Conservation (phyloP, 225 moss, liverwort and hornwort genomes). For the Sphagnum contortum region DNA sequence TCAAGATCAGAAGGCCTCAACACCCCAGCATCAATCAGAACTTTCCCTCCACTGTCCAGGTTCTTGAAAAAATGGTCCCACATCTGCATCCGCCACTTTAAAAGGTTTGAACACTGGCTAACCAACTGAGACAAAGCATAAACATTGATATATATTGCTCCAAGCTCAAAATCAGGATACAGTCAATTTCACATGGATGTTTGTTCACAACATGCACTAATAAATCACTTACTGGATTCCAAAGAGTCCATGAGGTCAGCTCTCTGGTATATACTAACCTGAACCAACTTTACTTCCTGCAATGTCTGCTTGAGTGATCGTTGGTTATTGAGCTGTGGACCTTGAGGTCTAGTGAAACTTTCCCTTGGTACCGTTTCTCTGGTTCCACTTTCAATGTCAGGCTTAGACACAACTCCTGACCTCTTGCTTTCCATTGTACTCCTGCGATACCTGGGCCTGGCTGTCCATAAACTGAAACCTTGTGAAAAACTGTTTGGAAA, state of each 20-base stretch:
- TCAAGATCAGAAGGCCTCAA: constrained; percentile 41
- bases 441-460: constrained; percentile 59
- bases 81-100: constrained; percentile 33
- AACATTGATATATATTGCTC: too few relatives aligned
- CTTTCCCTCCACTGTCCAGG: constrained; percentile 42
- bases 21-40: constrained; percentile 43
- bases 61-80: constrained; percentile 59
- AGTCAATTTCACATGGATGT: too few relatives aligned
- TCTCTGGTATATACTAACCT: constrained; percentile 26
- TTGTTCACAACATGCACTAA: too few relatives aligned
- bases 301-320: constrained; percentile 50
- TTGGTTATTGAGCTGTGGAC: constrained; percentile 20
- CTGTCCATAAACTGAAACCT: constrained; percentile 13
- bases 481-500: constrained; percentile 1
- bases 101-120: not conserved
- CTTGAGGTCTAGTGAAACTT: constrained; percentile 13
- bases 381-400: too few relatives aligned
- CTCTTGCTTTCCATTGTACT: not conserved
- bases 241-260: not conserved
- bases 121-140: too few relatives aligned
- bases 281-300: constrained; percentile 69
- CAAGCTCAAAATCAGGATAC: too few relatives aligned
- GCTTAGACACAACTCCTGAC: too few relatives aligned
- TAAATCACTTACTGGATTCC: too few relatives aligned
- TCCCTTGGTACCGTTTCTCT: constrained; percentile 3